Evolutionary conservation across 495 filamentous ascomycete species (phyloP), one percentile per base, ranked within the genome.

Genomic region (Trichoderma orchidacearum): DNA sequence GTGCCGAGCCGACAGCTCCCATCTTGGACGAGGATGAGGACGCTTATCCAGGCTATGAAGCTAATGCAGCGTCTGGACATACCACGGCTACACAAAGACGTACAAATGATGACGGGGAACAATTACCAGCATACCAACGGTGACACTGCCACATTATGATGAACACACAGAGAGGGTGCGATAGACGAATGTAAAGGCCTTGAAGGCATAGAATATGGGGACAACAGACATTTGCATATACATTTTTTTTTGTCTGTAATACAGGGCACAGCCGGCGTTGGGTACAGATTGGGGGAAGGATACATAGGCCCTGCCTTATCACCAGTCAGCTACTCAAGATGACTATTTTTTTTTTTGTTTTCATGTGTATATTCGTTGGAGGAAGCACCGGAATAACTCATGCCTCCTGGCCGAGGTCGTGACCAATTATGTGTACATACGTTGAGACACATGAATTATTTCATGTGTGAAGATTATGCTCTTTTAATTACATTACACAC

Each of bases 11-110:
- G 3, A 85, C 79, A 18, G 87, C 87, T 7, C 88, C 89, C 1
- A 70, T 80, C 18, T 70, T 90, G 32, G 66, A 75, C 58, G 84
- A 87, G 30, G 82, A 83, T 9, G 82, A 84, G 18, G 78, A 83
- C 36, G 27, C 62, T 59, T 72, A 68, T 56, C 35, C 61, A 63
- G 23, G 54, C 55, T 25, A 61, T 66, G 8, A 57, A 58, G 17
- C 64, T 59, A 3, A 25, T 60, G 28, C 55, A 36, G 18, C 53
- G 17, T 36, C 50, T 18, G 53, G 18, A 59, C 51, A 18, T 64
- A 69, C 54, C 59, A 27, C 41, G 15, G 11, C 18, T 48, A 11
- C 17, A 48, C 18, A 48, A 17, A 27, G 18, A 23, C 41, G n/a
- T 9, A 23, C 23, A 12, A 23, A 48, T 25, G 41, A 36, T 36